Evolutionary conservation across 371 early-diverging fungal species (phyloP).

Genomic region (Actinomucor elegans): DNA sequence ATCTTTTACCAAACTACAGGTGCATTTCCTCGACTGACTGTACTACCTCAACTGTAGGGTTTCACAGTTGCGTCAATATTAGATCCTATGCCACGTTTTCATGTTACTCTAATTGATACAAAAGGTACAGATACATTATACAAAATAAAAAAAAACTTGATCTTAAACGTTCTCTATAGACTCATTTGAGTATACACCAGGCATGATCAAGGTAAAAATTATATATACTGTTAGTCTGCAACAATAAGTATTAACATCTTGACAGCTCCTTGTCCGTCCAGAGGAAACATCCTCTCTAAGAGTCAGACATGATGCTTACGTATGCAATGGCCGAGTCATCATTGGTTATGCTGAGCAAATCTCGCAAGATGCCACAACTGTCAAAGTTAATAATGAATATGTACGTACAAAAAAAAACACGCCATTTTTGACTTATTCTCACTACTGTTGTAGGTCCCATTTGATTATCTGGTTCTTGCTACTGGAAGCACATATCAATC

Average conservation of each 20-base stretch:
- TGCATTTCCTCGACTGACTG: too few relatives aligned
- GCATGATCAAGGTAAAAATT: conserved; percentile 25
- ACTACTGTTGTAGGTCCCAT: conserved; percentile 20
- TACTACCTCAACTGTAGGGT: conserved; percentile 29
- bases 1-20: too few relatives aligned
- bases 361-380: conserved; percentile 17
- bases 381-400: conserved; percentile 30
- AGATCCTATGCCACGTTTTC: conserved; percentile 41
- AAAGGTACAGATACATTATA: conserved; percentile 37
- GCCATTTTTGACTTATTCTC: not conserved
- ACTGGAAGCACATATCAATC: conserved; percentile 64
- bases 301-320: conserved; percentile 39
- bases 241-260: not conserved
- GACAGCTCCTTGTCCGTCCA: conserved; percentile 29
- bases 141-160: not conserved
- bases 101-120: conserved; percentile 40
- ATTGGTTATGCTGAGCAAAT: conserved; percentile 39
- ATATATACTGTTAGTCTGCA: not conserved
- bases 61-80: conserved; percentile 42
- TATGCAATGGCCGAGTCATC: conserved; percentile 34
- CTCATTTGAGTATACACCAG: conserved; percentile 43
- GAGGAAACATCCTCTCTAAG: conserved; percentile 32
- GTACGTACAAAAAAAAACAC: conserved; percentile 6
- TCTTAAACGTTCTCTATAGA: conserved; percentile 12
- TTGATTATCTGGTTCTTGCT: conserved; percentile 69